Evolutionary conservation across 2,329 filamentous ascomycete genomes (phyloP).

Genomic region (Thyridium curvatum): DNA sequence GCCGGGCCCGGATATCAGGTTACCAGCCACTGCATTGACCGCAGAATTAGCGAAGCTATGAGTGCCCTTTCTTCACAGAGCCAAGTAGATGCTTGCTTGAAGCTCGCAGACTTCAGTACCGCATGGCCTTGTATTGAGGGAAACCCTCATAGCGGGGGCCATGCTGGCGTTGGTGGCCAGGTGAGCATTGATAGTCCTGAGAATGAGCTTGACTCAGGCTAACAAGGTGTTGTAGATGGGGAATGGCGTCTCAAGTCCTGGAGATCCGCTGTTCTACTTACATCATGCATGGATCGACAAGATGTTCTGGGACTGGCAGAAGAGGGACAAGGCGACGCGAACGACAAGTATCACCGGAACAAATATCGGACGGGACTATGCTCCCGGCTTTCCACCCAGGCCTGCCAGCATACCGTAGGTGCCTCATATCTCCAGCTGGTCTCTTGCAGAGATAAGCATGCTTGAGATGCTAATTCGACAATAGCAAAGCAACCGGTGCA

Average conservation of each 20-base stretch:
- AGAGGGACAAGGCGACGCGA: slow-evolving; percentile 1
- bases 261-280: slow-evolving; percentile 10
- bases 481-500: slow-evolving; percentile 4
- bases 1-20: slow-evolving; percentile 10
- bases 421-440: no score
- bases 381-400: not conserved
- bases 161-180: slow-evolving; percentile 15
- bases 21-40: slow-evolving; percentile 12
- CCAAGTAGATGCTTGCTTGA: slow-evolving; percentile 5
- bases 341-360: slow-evolving; percentile 2
- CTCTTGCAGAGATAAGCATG: no score
- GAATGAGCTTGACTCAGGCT: slow-evolving; percentile 3
- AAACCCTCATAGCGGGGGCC: slow-evolving; percentile 17
- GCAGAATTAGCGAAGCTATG: slow-evolving; percentile 4
- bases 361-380: not conserved
- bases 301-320: slow-evolving; percentile 12
- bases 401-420: not conserved
- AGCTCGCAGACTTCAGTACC: not conserved
- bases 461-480: no score
- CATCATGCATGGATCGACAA: slow-evolving; percentile 10
- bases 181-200: slow-evolving; percentile 7
- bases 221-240: no score
- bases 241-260: slow-evolving; percentile 10
- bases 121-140: slow-evolving; percentile 20
- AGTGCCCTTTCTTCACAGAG: not conserved